A percentile compares a stretch with the other conserved stretches of the same genome.
These are phyloP conservation scores for Graphiopsis chlorocephala DNA, from an alignment of 2,329 filamentous ascomycete species.

Conservation along the genomic window DNA sequence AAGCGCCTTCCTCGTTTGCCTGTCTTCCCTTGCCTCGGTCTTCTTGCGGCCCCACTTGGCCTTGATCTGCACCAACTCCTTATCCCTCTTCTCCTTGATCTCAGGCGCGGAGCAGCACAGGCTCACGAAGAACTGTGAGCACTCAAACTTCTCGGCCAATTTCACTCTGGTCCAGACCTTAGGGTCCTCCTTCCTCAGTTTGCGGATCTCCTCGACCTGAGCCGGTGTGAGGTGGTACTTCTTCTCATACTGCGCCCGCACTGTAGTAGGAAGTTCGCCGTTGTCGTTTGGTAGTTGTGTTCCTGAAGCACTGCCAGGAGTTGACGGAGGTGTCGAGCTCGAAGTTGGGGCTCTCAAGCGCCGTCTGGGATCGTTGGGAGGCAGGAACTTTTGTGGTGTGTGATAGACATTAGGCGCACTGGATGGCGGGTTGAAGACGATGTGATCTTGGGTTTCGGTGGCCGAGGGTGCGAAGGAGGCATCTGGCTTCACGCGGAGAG, in stretches of 20 bases:
- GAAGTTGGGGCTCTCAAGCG: constrained; percentile 35
- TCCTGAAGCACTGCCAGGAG: constrained; percentile 20
- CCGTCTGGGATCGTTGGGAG: constrained; percentile 55
- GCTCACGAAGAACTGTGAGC: constrained; percentile 60
- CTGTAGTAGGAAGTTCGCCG: constrained; percentile 44
- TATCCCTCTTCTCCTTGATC: constrained; percentile 41
- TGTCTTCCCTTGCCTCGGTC: constrained; percentile 60
- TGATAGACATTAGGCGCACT: constrained; percentile 62
- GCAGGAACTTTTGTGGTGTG: constrained; percentile 64
- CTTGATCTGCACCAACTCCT: constrained; percentile 53
- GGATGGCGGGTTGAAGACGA: constrained; percentile 66
- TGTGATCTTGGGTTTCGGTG: constrained; percentile 48
- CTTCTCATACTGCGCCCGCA: constrained; percentile 53
- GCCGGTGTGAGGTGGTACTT: constrained; percentile 59
- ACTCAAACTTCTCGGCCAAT: constrained; percentile 62
- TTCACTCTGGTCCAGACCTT: constrained; percentile 57
- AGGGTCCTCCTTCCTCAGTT: constrained; percentile 54
- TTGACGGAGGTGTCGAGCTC: constrained; percentile 26
- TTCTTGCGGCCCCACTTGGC: constrained; percentile 60
- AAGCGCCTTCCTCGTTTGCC: constrained; percentile 56
- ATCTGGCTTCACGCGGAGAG: constrained; percentile 44
- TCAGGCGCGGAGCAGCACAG: constrained; percentile 55
- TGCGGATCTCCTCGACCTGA: constrained; percentile 59
- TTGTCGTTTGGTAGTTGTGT: constrained; percentile 23
- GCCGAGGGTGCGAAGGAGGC: constrained; percentile 40